Evolutionary conservation across 2,329 filamentous ascomycete species (phyloP).

Genomic region (Fusarium sp.): DNA sequence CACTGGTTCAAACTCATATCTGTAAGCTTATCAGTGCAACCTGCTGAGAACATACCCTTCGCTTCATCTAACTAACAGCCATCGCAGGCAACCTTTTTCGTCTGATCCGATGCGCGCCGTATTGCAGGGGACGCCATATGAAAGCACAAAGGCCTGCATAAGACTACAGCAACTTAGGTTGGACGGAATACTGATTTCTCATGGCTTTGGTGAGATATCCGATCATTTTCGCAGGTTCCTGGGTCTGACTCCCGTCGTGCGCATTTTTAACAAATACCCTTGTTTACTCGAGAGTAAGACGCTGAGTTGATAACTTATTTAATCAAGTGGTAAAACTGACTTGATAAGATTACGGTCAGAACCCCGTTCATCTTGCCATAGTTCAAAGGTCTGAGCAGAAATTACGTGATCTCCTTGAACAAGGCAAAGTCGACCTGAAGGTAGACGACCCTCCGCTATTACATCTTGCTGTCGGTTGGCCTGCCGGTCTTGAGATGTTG

Average conservation of each 20-base stretch:
- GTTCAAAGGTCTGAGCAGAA: accelerated
- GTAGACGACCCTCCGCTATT: accelerated
- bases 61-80: no score
- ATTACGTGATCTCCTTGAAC: accelerated
- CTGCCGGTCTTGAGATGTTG: accelerated
- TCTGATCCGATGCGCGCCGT: no score
- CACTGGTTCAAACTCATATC: accelerated
- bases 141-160: no score
- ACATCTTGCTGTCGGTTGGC: accelerated
- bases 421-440: accelerated
- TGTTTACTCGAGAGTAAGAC: background rate
- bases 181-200: background rate
- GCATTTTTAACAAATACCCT: background rate
- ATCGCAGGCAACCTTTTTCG: no score
- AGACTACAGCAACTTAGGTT: no score
- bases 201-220: accelerated
- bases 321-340: accelerated
- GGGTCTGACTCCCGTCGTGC: accelerated
- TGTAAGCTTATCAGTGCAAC: no score
- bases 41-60: accelerated
- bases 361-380: background rate
- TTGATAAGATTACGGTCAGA: background rate
- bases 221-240: accelerated
- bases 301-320: accelerated
- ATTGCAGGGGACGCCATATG: no score